These are phyloP conservation scores for Salix brachista DNA, from an alignment of 345 rosid species.

Conservation along the genomic window DNA sequence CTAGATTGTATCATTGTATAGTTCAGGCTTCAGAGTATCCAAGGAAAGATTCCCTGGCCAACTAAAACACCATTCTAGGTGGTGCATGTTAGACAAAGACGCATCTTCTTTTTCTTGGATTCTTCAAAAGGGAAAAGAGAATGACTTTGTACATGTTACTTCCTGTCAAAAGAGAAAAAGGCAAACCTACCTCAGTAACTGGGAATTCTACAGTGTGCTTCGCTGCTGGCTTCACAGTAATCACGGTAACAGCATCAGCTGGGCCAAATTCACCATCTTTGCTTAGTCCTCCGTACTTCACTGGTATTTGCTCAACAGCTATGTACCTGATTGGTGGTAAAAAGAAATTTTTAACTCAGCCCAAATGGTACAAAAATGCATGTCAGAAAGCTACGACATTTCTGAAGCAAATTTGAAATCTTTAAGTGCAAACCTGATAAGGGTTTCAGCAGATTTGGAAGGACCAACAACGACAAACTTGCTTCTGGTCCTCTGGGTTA, in stretches of 20 bases:
- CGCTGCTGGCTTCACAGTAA: conserved; percentile 22
- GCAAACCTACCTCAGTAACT: conserved; percentile 21
- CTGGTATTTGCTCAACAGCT: conserved; percentile 24
- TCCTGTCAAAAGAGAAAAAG: background rate
- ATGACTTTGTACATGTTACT: background rate
- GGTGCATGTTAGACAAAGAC: background rate
- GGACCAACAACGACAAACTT: conserved; percentile 27
- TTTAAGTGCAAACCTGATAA: conserved; percentile 14
- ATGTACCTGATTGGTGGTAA: conserved; percentile 5
- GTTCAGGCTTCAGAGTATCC: background rate
- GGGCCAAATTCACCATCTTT: conserved; percentile 22
- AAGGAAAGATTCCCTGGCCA: background rate
- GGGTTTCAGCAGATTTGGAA: conserved; percentile 28
- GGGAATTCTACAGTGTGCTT: conserved; percentile 33
- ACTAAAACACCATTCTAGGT: background rate
- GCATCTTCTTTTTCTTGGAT: conserved; percentile 1
- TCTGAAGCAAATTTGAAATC: background rate
- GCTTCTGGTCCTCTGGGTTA: conserved; percentile 32
- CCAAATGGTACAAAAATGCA: background rate
- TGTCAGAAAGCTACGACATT: background rate
- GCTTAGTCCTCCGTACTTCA: conserved; percentile 30
- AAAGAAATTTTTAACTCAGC: background rate
- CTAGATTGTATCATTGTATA: background rate
- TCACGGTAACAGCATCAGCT: conserved; percentile 26
- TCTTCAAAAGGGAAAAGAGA: background rate